phyloP scores from a whole-genome alignment of 768 basidiomycete genomes.

The Trametes sanguinea region DNA sequence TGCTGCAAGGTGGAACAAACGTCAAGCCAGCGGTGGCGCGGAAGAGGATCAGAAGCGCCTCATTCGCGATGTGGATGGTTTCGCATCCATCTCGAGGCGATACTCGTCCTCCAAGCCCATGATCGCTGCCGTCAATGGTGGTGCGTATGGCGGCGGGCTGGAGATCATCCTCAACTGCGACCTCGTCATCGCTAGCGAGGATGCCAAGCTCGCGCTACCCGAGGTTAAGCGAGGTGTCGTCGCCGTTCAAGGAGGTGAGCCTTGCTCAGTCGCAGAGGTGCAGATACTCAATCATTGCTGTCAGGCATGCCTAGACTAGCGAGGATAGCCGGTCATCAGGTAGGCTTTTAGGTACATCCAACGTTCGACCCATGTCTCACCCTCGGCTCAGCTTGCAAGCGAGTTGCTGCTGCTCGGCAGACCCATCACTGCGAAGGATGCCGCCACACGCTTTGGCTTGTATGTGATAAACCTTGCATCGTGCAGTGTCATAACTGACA shows the following conservation, averaged over 20 bases:
- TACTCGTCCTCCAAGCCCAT: conserved; percentile 65
- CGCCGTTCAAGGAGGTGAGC: conserved; percentile 64
- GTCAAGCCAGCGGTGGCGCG: conserved; percentile 45
- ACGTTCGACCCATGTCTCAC: conserved; percentile 1
- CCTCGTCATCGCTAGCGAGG: conserved; percentile 65
- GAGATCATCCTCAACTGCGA: conserved; percentile 70
- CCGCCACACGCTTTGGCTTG: conserved; percentile 74
- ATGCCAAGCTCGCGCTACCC: conserved; percentile 71
- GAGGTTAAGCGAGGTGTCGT: conserved; percentile 80
- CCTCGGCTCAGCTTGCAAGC: conserved; percentile 57
- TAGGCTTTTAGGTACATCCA: conserved; percentile 34
- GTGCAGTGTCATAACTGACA: conserved; percentile 2
- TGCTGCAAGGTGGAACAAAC: conserved; percentile 56
- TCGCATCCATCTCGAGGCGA: conserved; percentile 73
- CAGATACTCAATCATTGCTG: background rate
- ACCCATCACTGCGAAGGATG: conserved; percentile 65
- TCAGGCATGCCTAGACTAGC: conserved; percentile 67
- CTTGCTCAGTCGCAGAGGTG: background rate
- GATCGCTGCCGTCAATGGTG: conserved; percentile 81
- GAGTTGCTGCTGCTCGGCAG: conserved; percentile 77
- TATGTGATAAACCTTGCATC: conserved; percentile 34
- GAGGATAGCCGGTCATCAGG: conserved; percentile 74
- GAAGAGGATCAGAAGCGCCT: conserved; percentile 47
- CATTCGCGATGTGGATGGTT: conserved; percentile 52
- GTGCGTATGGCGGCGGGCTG: conserved; percentile 41